Evolutionary conservation across 2,329 filamentous ascomycete genomes (phyloP).

Genomic region (Polytolypa hystricis): DNA sequence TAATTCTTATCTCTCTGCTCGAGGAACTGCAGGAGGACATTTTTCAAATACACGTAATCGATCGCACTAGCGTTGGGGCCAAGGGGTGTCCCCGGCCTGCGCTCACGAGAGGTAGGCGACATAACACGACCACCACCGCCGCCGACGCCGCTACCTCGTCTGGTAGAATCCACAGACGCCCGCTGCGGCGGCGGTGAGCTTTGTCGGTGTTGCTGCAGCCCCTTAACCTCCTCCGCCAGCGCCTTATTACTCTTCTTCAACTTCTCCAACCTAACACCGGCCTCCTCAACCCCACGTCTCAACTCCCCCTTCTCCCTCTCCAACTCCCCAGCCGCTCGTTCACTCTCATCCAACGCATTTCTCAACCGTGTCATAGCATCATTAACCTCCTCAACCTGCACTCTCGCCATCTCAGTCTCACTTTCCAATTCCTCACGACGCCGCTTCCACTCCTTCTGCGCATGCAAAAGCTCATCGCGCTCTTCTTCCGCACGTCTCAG

Average conservation of each 20-base stretch:
- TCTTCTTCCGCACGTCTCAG: constrained; percentile 61
- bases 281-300: constrained; percentile 65
- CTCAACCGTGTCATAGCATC: constrained; percentile 67
- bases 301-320: constrained; percentile 74
- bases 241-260: constrained; percentile 56
- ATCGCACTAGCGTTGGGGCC: constrained; percentile 25
- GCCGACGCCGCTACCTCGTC: not conserved
- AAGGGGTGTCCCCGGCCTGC: constrained; percentile 23
- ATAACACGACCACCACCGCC: constrained; percentile 20
- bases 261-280: constrained; percentile 66
- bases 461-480: constrained; percentile 63
- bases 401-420: constrained; percentile 54
- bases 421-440: constrained; percentile 67
- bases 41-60: constrained; percentile 56
- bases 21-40: constrained; percentile 54
- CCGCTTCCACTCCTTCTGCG: constrained; percentile 62
- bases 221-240: constrained; percentile 48
- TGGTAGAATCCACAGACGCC: constrained; percentile 27
- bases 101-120: constrained; percentile 36
- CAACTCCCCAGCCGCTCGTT: constrained; percentile 69
- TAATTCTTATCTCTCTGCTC: constrained; percentile 58
- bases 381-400: constrained; percentile 66
- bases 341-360: constrained; percentile 73
- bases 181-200: constrained; percentile 13
- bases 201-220: no score